Evolutionary conservation across 2,329 filamentous ascomycete genomes (phyloP), one percentile per base, ranked within the genome.

Genomic region (Phialophora expanda): DNA sequence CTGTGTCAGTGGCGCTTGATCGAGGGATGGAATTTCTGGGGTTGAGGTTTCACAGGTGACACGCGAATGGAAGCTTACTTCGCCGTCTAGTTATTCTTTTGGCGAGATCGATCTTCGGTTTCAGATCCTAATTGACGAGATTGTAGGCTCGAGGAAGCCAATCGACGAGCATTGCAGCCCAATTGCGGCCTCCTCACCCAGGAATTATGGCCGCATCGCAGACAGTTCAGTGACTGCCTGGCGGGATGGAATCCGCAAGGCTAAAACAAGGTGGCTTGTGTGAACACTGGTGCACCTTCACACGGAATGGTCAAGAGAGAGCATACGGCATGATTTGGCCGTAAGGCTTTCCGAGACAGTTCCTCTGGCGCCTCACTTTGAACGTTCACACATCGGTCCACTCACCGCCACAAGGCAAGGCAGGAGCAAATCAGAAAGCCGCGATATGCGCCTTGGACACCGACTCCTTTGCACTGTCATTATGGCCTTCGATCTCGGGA

Each of bases 331-430:
- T 61, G 58, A 54, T 54, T 53, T 32, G 58, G 12, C 48, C 5
- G 20, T 50, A 32, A 54, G 14, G 48, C 20, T 51, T n/a, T 4
- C 50, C 58, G 46, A 34, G 5, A 20, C 28, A 53, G 11, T 38
- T 26, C 20, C 14, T 4, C 28, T 9, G 57, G 32, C 48, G 58
- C 58, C 58, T 61, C 58, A 61, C 58, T 61, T 61, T 54, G 28
- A 61, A 54, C 28, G 22, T 20, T 8, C 20, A 28, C 34, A 14
- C 20, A 7, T 51, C 22, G 48, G 4, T 26, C 48, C 48, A 51
- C 11, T n/a, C 20, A 4, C 20, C 24, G 48, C 48, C 48, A 51
- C 22, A 51, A 51, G 8, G 48, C 48, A 14, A 51, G 48, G 48
- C 3, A 22, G 20, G 20, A 11, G 9, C 48, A 22, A 51, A 26